phyloP scores from a whole-genome alignment of 768 basidiomycete genomes.

The Candolleomyces eurysporus region DNA sequence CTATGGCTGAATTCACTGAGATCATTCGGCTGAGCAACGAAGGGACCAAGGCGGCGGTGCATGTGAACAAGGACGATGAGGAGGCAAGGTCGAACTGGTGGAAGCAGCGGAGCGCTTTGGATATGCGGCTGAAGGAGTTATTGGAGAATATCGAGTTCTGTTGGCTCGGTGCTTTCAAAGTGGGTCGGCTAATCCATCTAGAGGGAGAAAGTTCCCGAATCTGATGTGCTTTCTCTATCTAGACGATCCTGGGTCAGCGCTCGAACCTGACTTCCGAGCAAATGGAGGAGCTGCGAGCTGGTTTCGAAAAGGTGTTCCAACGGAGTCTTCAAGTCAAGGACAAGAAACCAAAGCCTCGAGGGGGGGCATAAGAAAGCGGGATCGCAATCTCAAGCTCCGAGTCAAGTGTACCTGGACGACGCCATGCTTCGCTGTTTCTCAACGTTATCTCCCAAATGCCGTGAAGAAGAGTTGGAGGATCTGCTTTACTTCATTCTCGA shows the following conservation, averaged over 20 bases:
- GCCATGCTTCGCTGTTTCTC: constrained; percentile 84
- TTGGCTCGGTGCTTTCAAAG: constrained; percentile 98
- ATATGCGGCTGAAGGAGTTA: constrained; percentile 69
- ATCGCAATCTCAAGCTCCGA: constrained; percentile 13
- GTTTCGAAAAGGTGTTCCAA: constrained; percentile 76
- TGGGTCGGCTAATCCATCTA: constrained; percentile 26
- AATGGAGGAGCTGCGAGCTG: constrained; percentile 56
- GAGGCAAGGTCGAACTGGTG: constrained; percentile 81
- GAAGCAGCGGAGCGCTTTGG: constrained; percentile 74
- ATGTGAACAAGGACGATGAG: constrained; percentile 65
- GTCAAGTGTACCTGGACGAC: constrained; percentile 63
- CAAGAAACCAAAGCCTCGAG: constrained; percentile 47
- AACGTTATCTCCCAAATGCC: constrained; percentile 74
- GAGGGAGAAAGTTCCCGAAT: not conserved
- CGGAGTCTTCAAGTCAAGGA: constrained; percentile 59
- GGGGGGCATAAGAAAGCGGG: constrained; percentile 31
- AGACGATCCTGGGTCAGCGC: constrained; percentile 65
- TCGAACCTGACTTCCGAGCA: constrained; percentile 39
- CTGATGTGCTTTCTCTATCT: constrained; percentile 1
- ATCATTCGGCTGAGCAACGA: constrained; percentile 82
- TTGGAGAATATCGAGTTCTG: constrained; percentile 89
- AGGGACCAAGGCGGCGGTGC: constrained; percentile 66
- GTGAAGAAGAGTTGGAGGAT: constrained; percentile 95
- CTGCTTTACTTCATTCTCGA: constrained; percentile 92
- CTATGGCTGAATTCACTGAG: constrained; percentile 67